Base-by-base conservation (phyloP, 192 early-diverging fungal species). In the Umbelopsis vinacea region DNA sequence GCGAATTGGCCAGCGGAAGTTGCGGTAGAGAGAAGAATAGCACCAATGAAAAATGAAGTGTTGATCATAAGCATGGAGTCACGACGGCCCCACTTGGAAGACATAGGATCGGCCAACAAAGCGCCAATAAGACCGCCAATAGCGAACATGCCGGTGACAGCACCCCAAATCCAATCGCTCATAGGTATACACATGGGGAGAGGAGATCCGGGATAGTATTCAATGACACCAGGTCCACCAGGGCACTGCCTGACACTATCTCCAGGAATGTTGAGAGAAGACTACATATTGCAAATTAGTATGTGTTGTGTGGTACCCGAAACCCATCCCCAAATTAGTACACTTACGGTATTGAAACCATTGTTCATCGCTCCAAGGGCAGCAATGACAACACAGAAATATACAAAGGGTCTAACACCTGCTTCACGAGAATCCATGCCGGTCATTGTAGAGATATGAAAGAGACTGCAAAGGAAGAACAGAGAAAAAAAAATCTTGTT, bases 61-160 rank as follows among this genome's bases (percentile, higher is more conserved):
- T 89, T 87, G 74, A 76, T 80, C 33, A 66, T 70, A 12, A 88
- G 53, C 54, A 89, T 81, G 4, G 82, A 76, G 52, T 85, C 83
- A 69, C 89, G 87, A 67, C 90, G 88, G 3, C 92, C 92, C 55
- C 81, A 84, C 50, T 74, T 71, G 67, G 87, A 72, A 33, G 88
- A 81, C 71, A 90, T 79, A 17, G 78, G 75, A 52, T 89, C 88
- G 60, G 87, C 88, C 37, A 84, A 71, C 29, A 93, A 70, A 14
- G 83, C 92, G 21, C 92, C 92, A 24, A 86, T 22, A n/a, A 91
- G 78, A 26, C 89, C 91, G 50, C 90, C 92, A 46, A 86, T 74
- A 23, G 87, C 82, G 54, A 80, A 86, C 76, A 86, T 82, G 54
- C 85, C 87, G 67, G 85, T 85, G 8, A 83, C 81, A 14, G 83